These are phyloP conservation scores for Debaryomyces udenii DNA, from an alignment of 1,139 yeast species.

Conservation along the genomic window DNA sequence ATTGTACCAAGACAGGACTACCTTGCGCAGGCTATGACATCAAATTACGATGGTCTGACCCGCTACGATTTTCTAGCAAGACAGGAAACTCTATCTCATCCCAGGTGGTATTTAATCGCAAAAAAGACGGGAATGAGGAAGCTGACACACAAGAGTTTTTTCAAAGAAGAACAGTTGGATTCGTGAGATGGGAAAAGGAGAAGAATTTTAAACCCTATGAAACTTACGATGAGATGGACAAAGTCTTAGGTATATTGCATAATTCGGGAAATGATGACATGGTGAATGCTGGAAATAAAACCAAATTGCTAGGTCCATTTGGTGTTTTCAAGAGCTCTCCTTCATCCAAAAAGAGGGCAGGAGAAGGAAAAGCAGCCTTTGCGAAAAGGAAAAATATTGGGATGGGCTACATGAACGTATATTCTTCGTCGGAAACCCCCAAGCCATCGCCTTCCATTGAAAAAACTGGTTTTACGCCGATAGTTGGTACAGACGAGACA, in stretches of 20 bases:
- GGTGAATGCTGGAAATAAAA: conserved; percentile 41
- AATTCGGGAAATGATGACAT: conserved; percentile 47
- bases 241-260: conserved; percentile 65
- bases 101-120: conserved; percentile 30
- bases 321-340: conserved; percentile 61
- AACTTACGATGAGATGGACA: conserved; percentile 82
- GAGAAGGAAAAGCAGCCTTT: not conserved
- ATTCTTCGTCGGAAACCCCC: not conserved
- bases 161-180: conserved; percentile 75
- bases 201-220: conserved; percentile 52
- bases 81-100: conserved; percentile 30
- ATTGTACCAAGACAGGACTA: conserved; percentile 51
- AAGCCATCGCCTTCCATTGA: conserved; percentile 3
- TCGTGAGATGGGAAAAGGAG: conserved; percentile 62
- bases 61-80: conserved; percentile 48
- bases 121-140: conserved; percentile 19
- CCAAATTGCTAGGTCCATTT: conserved; percentile 75
- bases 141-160: conserved; percentile 46
- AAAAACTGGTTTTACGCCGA: conserved; percentile 10
- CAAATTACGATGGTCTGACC: conserved; percentile 74
- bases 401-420: conserved; percentile 2
- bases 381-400: conserved; percentile 1
- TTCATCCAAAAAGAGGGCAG: not conserved
- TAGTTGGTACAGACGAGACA: conserved; percentile 11
- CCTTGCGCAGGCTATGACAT: conserved; percentile 83